These are phyloP conservation scores for Erysimum cheiranthoides DNA, from an alignment of 345 rosid genomes.

Conservation along the genomic window DNA sequence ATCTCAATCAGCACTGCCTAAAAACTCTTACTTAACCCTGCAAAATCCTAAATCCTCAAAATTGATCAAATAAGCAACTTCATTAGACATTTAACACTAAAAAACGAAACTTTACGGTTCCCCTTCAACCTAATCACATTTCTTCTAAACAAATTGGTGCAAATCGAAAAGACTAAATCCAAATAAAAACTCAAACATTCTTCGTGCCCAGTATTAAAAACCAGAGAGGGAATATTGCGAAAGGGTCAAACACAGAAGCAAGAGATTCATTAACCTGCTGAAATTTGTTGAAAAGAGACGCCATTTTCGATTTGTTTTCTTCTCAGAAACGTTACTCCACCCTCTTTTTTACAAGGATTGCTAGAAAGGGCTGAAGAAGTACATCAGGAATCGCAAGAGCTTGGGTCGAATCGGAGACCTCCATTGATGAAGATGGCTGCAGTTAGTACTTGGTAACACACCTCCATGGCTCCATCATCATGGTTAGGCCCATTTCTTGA, in stretches of 20 bases:
- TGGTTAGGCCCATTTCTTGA: slow-evolving; percentile 13
- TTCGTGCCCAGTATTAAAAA: not conserved
- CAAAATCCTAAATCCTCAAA: slow-evolving; percentile 9
- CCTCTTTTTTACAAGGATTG: slow-evolving; percentile 2
- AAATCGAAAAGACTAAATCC: not conserved
- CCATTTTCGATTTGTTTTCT: slow-evolving; percentile 7
- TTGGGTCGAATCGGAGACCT: slow-evolving; percentile 16
- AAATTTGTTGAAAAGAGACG: slow-evolving; percentile 47
- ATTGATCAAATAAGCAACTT: slow-evolving; percentile 11
- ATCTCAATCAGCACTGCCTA: slow-evolving; percentile 11
- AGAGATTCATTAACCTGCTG: slow-evolving; percentile 42
- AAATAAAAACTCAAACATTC: slow-evolving; percentile 22
- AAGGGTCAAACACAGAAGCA: slow-evolving; percentile 26
- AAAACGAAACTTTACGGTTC: not conserved
- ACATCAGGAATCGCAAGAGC: slow-evolving; percentile 23
- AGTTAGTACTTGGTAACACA: slow-evolving; percentile 16
- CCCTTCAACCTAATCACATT: slow-evolving; percentile 18
- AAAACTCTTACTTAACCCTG: slow-evolving; percentile 29
- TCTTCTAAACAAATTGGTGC: not conserved
- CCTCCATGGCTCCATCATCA: slow-evolving; percentile 24
- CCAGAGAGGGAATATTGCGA: slow-evolving; percentile 19
- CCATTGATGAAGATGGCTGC: slow-evolving; percentile 32
- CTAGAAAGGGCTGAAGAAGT: not conserved
- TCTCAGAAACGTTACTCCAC: not conserved
- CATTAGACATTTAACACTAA: not conserved